Conservation (phyloP, 306 rosid species). For the Canavalia gladiata region DNA sequence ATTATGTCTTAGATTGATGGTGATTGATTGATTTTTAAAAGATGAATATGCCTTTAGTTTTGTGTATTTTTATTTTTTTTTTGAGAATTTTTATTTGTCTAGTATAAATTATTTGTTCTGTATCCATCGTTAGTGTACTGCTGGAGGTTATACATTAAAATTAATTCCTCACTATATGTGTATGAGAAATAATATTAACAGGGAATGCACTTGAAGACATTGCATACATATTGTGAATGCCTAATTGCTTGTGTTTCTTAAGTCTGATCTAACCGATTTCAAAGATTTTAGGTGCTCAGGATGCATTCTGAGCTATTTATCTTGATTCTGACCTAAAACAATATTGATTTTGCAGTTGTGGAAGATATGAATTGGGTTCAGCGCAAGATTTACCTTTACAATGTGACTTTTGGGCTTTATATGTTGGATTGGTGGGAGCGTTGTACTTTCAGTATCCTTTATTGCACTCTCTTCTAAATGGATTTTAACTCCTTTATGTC, state of each 20-base stretch:
- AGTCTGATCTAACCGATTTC: background rate
- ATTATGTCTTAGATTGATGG: background rate
- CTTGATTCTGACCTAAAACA: background rate
- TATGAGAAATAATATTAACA: background rate
- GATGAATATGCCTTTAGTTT: background rate
- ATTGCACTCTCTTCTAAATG: background rate
- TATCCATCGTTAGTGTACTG: background rate
- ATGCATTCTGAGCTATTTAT: slow-evolving; percentile 22
- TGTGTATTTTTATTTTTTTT: background rate
- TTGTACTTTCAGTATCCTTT: slow-evolving; percentile 86
- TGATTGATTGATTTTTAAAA: background rate
- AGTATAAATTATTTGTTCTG: background rate
- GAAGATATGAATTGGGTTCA: slow-evolving; percentile 88
- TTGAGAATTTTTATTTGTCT: background rate
- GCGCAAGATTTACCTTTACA: slow-evolving; percentile 87
- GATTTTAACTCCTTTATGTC: slow-evolving; percentile 31
- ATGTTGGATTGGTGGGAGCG: slow-evolving; percentile 99
- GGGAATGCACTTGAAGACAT: background rate
- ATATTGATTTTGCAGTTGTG: slow-evolving; percentile 37
- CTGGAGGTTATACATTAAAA: background rate
- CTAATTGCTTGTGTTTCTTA: background rate
- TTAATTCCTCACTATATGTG: background rate
- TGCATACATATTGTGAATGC: background rate
- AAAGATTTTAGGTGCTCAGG: background rate
- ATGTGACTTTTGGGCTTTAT: slow-evolving; percentile 94